Evolutionary conservation across 2,329 filamentous ascomycete genomes (phyloP).

Genomic region (Trichoderma guizhouense): DNA sequence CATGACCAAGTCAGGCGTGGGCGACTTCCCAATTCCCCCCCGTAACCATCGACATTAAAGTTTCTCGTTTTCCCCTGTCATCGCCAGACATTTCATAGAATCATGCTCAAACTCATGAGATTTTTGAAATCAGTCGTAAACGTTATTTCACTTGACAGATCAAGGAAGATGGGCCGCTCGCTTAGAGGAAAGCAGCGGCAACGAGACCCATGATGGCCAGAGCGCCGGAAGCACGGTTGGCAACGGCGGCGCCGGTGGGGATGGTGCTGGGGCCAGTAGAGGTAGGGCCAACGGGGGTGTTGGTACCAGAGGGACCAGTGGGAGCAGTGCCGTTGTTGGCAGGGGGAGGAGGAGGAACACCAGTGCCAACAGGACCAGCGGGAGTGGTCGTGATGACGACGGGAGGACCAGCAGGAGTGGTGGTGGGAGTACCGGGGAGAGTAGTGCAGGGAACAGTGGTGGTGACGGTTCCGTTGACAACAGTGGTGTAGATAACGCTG

Average conservation of each 20-base stretch:
- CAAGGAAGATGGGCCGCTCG: not conserved
- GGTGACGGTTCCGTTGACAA: not conserved
- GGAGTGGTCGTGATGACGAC: not conserved
- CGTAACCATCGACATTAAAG: not conserved
- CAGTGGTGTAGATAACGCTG: not conserved
- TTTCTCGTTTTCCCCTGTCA: conserved; percentile 1
- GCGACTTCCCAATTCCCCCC: not conserved
- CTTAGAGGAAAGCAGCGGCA: conserved; percentile 42
- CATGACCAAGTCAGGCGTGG: not conserved
- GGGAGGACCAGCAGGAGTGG: not conserved
- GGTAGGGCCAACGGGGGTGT: conserved; percentile 15
- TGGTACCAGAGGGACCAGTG: not conserved
- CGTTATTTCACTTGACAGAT: conserved; percentile 1
- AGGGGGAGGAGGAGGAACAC: conserved; percentile 3
- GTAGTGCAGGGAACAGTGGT: not conserved
- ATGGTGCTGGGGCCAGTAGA: conserved; percentile 19
- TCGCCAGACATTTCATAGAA: conserved; percentile 12
- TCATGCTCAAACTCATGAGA: conserved; percentile 2
- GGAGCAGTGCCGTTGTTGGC: conserved; percentile 9
- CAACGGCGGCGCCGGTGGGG: conserved; percentile 29
- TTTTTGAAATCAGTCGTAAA: conserved; percentile 16
- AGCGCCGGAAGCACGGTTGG: conserved; percentile 34
- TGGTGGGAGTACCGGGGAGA: not conserved
- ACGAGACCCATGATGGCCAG: conserved; percentile 39
- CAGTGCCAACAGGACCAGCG: not conserved